These are phyloP conservation scores for Arthrobotrys sinensis DNA, from an alignment of 2,329 filamentous ascomycete species.

Conservation along the genomic window DNA sequence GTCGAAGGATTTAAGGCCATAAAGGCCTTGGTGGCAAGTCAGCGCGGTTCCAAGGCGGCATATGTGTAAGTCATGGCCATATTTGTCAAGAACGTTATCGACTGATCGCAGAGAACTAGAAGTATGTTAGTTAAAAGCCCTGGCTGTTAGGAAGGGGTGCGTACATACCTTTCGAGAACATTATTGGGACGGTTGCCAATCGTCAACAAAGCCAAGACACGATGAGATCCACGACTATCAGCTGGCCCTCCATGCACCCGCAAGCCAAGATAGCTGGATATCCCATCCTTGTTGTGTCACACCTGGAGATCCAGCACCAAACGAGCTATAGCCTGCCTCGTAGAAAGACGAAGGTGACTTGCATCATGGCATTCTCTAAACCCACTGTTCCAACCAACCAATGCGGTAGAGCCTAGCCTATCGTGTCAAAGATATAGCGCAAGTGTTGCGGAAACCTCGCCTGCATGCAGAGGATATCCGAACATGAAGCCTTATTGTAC, in stretches of 20 bases:
- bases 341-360: constrained; percentile 21
- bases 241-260: constrained; percentile 14
- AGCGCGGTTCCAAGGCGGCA: constrained; percentile 29
- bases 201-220: constrained; percentile 29
- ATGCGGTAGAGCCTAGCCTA: background rate
- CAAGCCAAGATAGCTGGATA: background rate
- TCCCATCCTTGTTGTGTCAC: background rate
- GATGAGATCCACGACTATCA: background rate
- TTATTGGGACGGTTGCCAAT: constrained; percentile 18
- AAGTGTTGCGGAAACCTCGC: constrained; percentile 20
- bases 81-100: constrained; percentile 8
- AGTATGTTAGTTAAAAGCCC: background rate
- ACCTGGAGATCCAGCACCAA: constrained; percentile 46
- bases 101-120: constrained; percentile 22
- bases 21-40: constrained; percentile 31
- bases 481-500: constrained; percentile 8
- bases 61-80: constrained; percentile 10
- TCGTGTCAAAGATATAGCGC: constrained; percentile 2
- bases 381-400: constrained; percentile 14
- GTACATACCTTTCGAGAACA: constrained; percentile 36
- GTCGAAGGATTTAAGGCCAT: constrained; percentile 17
- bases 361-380: constrained; percentile 29
- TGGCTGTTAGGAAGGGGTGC: background rate
- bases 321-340: constrained; percentile 32
- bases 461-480: constrained; percentile 28